phyloP scores from a whole-genome alignment of 108 stramenopile genomes.

The Cylindrotheca closterium region DNA sequence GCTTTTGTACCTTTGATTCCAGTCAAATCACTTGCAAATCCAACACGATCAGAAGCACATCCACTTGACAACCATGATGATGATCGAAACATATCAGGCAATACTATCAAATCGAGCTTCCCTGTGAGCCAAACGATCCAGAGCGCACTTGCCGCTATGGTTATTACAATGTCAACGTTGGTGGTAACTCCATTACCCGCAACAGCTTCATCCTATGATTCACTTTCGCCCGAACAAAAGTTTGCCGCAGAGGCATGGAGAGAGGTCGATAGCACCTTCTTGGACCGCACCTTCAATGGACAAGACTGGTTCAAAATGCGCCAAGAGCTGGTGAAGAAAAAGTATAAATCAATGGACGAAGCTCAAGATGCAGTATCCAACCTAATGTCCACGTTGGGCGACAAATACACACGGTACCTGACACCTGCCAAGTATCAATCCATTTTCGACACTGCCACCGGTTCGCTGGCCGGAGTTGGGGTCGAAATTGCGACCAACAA shows the following conservation, averaged over 20 bases:
- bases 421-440: constrained; percentile 92
- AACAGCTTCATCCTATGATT: constrained; percentile 55
- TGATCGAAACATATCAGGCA: no score
- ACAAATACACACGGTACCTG: constrained; percentile 93
- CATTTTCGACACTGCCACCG: constrained; percentile 83
- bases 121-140: no score
- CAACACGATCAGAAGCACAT: no score
- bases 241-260: constrained; percentile 87
- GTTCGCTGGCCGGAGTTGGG: constrained; percentile 80
- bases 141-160: no score
- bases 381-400: constrained; percentile 79
- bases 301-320: constrained; percentile 92
- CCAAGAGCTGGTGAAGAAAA: constrained; percentile 63
- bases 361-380: constrained; percentile 56
- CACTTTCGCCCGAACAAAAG: constrained; percentile 75
- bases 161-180: no score
- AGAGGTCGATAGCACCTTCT: constrained; percentile 77
- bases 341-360: constrained; percentile 80
- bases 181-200: no score
- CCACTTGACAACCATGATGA: no score
- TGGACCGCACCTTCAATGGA: constrained; percentile 93
- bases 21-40: no score
- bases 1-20: no score
- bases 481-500: constrained; percentile 70
- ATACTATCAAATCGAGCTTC: no score